Evolutionary conservation across 768 basidiomycete genomes (phyloP).

Genomic region (Pisolithus microcarpus): DNA sequence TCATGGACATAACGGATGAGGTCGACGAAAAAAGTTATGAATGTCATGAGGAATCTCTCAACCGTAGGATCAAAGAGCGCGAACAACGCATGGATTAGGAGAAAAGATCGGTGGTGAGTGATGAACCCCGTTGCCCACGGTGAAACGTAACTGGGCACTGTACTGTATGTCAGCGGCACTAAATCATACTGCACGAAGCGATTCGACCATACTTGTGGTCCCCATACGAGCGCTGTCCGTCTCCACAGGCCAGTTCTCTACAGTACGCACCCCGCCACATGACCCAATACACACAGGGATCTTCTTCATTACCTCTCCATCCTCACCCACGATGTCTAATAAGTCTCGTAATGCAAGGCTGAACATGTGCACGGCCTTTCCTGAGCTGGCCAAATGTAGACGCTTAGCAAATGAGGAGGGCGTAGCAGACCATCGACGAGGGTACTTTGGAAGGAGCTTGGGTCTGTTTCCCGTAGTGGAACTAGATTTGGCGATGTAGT

Average conservation of each 20-base stretch:
- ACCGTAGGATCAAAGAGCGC: constrained; percentile 5
- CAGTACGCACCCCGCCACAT: not conserved
- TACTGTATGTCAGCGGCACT: too few species aligned
- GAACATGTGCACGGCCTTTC: not conserved
- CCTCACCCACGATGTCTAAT: not conserved
- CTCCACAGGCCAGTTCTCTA: not conserved
- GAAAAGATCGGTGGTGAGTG: constrained; percentile 7
- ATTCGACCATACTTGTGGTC: not conserved
- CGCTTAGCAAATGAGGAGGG: too few species aligned
- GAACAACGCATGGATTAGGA: constrained; percentile 14
- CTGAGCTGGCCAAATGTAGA: too few species aligned
- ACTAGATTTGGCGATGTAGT: not conserved
- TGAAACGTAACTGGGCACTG: constrained; percentile 1
- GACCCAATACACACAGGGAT: not conserved
- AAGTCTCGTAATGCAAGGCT: not conserved
- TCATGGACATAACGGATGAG: constrained; percentile 6
- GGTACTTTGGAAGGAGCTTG: constrained; percentile 9
- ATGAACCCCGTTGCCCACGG: constrained; percentile 8
- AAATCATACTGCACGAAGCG: too few species aligned
- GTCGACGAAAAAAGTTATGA: constrained; percentile 8
- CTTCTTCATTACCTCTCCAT: not conserved
- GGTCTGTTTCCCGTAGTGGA: constrained; percentile 2
- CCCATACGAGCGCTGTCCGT: not conserved
- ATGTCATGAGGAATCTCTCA: constrained; percentile 3
- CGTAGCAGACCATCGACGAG: not conserved